Conservation (phyloP, 148 eudicot genomes). For the Silene conica region DNA sequence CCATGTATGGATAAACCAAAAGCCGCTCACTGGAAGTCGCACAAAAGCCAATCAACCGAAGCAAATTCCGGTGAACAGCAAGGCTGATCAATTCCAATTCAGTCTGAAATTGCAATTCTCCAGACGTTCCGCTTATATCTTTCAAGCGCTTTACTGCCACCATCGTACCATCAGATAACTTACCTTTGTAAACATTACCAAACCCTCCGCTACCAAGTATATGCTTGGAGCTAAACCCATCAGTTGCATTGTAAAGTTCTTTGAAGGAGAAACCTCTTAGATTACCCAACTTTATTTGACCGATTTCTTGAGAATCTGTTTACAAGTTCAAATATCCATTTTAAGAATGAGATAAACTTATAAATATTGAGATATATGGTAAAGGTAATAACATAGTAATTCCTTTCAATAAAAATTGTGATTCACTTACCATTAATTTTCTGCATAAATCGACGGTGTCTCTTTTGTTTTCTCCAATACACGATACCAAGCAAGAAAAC, state of each 20-base stretch:
- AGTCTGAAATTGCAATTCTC: conserved; percentile 79
- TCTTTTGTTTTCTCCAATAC: conserved; percentile 48
- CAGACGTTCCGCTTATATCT: conserved; percentile 73
- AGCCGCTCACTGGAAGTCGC: conserved; percentile 75
- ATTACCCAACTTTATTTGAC: conserved; percentile 60
- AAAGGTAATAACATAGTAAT: no score
- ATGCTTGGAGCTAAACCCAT: conserved; percentile 76
- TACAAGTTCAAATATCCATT: conserved; percentile 18
- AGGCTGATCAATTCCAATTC: conserved; percentile 92
- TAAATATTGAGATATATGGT: no score
- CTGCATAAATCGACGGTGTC: conserved; percentile 47
- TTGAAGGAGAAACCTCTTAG: conserved; percentile 67
- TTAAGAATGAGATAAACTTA: background rate
- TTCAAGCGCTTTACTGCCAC: conserved; percentile 91
- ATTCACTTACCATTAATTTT: conserved; percentile 61
- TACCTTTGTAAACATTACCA: conserved; percentile 90
- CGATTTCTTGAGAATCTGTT: conserved; percentile 71
- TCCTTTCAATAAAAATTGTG: background rate
- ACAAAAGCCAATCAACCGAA: conserved; percentile 78
- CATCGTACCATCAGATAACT: conserved; percentile 58
- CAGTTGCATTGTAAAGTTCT: conserved; percentile 74
- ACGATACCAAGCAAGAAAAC: conserved; percentile 39
- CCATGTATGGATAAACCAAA: conserved; percentile 94
- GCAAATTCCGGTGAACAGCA: conserved; percentile 87
- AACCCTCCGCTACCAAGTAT: conserved; percentile 96